Evolutionary conservation across 148 eudicot genomes (phyloP).

Genomic region (Linanthus parryae): DNA sequence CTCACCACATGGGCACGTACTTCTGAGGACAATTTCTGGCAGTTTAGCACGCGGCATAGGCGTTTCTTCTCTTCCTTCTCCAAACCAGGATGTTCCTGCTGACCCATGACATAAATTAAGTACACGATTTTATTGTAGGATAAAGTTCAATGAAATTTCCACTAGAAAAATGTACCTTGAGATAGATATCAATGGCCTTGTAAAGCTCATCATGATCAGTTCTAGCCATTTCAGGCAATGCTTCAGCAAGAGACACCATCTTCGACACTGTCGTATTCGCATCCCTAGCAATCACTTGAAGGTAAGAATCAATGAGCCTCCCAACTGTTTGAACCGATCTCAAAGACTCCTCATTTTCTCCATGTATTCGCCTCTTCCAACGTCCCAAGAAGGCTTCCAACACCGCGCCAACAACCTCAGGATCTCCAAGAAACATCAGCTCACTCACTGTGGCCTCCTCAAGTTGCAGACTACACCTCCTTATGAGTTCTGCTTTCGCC

Average conservation of each 20-base stretch:
- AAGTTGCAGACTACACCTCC: constrained; percentile 32
- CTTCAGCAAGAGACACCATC: constrained; percentile 29
- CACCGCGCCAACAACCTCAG: constrained; percentile 34
- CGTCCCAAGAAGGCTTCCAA: constrained; percentile 35
- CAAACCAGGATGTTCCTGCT: constrained; percentile 41
- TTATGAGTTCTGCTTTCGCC: constrained; percentile 34
- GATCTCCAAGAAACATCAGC: constrained; percentile 28
- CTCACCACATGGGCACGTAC: constrained; percentile 37
- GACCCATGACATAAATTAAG: no score
- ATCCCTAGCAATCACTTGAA: constrained; percentile 36
- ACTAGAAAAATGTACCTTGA: constrained; percentile 43
- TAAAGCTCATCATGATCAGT: constrained; percentile 42
- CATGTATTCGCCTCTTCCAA: constrained; percentile 25
- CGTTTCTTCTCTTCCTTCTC: constrained; percentile 41
- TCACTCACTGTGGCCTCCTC: constrained; percentile 39
- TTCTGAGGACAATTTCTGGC: constrained; percentile 42
- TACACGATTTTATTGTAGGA: no score
- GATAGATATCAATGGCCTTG: constrained; percentile 44
- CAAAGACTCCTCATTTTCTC: constrained; percentile 8
- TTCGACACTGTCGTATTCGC: constrained; percentile 23
- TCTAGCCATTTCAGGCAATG: constrained; percentile 38
- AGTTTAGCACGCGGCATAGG: constrained; percentile 37
- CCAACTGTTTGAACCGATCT: constrained; percentile 24
- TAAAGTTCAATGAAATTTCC: no score
- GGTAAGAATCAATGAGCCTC: constrained; percentile 36